Base-by-base conservation (phyloP, 176 grass and related monocot genomes). In the Avena atlantica region DNA sequence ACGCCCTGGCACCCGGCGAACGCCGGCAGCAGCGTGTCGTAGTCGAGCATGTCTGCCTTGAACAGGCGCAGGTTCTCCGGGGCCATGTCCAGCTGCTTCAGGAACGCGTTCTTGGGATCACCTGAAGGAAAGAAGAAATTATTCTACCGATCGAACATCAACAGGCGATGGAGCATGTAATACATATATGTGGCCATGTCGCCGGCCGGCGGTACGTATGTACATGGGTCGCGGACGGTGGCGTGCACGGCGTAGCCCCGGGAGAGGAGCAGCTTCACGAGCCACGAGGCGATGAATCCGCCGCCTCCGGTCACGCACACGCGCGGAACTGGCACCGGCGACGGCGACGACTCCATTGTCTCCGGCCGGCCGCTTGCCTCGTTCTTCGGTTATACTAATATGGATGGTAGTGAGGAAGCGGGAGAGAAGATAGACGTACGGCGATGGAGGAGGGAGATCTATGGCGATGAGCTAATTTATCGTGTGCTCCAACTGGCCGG, bases 11-110 rank as follows among this genome's bases (percentile, higher is more conserved):
- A 95, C 5, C 91, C 91, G 1, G 67, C 72, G 51, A 89, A 70
- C 4, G 91, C 89, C 6, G 70, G 49, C 12, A 58, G 36, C 47
- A 95, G 63, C 55, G 78, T 23, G 78, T 63, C 63, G 17, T 72
- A 58, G 48, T 92, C 84, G 24, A 95, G 89, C 70, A 95, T 25
- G 78, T 95, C 78, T 17, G 93, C 91, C 76, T 88, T 91, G 83
- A 95, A 88, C 24, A 95, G 42, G 1, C 74, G 81, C 23, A 95
- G 81, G 16, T 85, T 95, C 56, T 91, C 87, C 20, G 78, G 40
- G 4, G 89, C 89, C 51, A 42, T 50, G 4, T 91, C 91, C 49
- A 95, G 62, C 80, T 36, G 85, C 51, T 73, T 8, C 67, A 95
- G 47, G 50, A 83, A 67, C 9, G 78, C 81, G 40, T 89, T 95